A percentile compares a stretch with the other conserved stretches of the same genome.
These are phyloP conservation scores for Fusarium ramigenum DNA, from an alignment of 2,329 filamentous ascomycete species.

Conservation along the genomic window DNA sequence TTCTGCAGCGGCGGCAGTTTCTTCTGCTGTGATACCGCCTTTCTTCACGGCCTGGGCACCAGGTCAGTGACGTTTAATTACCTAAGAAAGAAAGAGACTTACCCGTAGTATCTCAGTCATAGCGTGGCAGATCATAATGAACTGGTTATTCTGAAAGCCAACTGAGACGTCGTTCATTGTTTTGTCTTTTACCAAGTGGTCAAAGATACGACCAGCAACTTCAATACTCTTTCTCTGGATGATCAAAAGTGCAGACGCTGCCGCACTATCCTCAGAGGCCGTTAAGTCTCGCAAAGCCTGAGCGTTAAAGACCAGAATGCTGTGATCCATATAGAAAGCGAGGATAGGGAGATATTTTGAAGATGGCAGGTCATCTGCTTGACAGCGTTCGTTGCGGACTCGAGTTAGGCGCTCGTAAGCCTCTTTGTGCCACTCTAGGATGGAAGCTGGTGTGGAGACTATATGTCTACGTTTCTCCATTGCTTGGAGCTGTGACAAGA, in stretches of 20 bases:
- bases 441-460: neutral
- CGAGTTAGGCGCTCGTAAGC: neutral
- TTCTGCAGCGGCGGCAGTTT: neutral
- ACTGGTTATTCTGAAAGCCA: constrained; percentile 16
- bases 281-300: neutral
- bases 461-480: constrained; percentile 4
- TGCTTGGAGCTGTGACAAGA: neutral
- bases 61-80: rapidly evolving
- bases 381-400: constrained; percentile 2
- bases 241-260: neutral
- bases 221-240: neutral
- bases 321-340: constrained; percentile 7
- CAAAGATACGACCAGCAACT: neutral
- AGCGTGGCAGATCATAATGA: constrained; percentile 3
- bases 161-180: neutral
- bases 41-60: neutral
- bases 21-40: neutral
- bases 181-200: neutral
- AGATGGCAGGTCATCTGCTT: neutral
- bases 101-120: constrained; percentile 7
- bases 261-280: neutral
- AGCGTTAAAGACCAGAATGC: neutral
- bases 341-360: neutral
- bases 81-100: rapidly evolving
- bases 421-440: constrained; percentile 13